Percentiles rank a stretch among this genome's conserved stretches.
phyloP scores from a whole-genome alignment of 2,329 filamentous ascomycete species.

The Diaporthe amygdali region DNA sequence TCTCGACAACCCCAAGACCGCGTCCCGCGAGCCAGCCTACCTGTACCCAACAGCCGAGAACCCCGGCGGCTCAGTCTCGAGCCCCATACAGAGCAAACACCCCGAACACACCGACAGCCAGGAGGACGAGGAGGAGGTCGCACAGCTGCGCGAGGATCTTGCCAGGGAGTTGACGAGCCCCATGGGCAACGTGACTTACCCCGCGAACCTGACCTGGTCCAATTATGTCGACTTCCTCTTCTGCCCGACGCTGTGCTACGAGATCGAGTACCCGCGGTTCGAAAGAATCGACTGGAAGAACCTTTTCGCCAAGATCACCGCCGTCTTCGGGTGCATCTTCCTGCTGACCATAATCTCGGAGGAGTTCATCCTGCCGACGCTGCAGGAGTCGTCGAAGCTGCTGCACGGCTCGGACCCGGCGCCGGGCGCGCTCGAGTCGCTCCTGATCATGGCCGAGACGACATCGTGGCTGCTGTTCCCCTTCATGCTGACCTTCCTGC shows the following conservation, averaged over 20 bases:
- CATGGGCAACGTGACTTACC: conserved; percentile 88
- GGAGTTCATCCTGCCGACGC: conserved; percentile 92
- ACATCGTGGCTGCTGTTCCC: conserved; percentile 93
- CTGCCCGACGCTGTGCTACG: conserved; percentile 96
- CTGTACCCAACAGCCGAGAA: conserved; percentile 73
- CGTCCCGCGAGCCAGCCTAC: conserved; percentile 73
- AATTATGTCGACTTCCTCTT: conserved; percentile 90
- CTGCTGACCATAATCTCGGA: conserved; percentile 89
- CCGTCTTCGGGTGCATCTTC: conserved; percentile 96
- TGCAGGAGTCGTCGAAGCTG: conserved; percentile 69
- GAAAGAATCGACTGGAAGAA: conserved; percentile 77
- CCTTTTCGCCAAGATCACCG: conserved; percentile 82
- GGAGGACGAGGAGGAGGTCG: conserved; percentile 56
- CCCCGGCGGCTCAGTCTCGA: conserved; percentile 46
- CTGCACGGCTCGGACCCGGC: conserved; percentile 47
- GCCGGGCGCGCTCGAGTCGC: conserved; percentile 63
- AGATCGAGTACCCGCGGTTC: conserved; percentile 91
- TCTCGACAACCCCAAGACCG: conserved; percentile 78
- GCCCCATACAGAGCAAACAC: conserved; percentile 29
- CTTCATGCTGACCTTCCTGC: conserved; percentile 93
- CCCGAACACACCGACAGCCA: conserved; percentile 17
- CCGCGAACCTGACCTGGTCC: conserved; percentile 79
- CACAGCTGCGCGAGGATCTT: conserved; percentile 80
- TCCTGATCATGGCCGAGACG: conserved; percentile 84
- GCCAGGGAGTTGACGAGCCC: conserved; percentile 91